Conservation (phyloP, 768 basidiomycete species). For the Daedaleopsis nitida region DNA sequence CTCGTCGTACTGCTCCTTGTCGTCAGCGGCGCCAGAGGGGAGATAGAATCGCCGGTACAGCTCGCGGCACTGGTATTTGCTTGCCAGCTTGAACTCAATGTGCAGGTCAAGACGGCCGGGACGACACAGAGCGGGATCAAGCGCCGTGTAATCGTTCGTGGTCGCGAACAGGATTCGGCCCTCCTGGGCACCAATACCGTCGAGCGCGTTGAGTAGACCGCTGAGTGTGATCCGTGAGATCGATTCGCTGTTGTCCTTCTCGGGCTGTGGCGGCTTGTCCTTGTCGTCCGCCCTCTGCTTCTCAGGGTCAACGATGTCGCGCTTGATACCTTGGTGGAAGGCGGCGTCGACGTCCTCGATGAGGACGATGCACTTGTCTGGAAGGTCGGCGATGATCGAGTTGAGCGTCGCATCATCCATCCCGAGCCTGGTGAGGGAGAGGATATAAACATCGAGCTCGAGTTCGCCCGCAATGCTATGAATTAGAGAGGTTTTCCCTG, state of each 20-base stretch:
- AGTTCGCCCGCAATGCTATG: constrained; percentile 78
- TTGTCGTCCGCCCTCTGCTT: constrained; percentile 5
- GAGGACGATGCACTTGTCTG: constrained; percentile 72
- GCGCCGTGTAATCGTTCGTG: constrained; percentile 68
- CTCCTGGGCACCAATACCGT: constrained; percentile 79
- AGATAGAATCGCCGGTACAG: constrained; percentile 72
- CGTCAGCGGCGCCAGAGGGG: constrained; percentile 30
- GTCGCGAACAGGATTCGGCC: constrained; percentile 83
- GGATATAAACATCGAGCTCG: constrained; percentile 72
- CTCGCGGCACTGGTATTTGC: constrained; percentile 63
- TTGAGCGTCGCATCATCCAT: constrained; percentile 64
- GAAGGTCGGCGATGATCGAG: constrained; percentile 61
- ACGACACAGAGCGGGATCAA: constrained; percentile 75
- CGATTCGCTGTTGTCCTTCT: constrained; percentile 1
- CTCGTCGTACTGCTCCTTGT: not conserved
- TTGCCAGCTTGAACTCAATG: constrained; percentile 76
- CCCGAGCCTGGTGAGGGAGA: constrained; percentile 64
- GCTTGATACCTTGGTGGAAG: constrained; percentile 40
- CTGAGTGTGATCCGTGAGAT: constrained; percentile 59
- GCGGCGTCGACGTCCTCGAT: constrained; percentile 89
- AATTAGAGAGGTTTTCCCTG: constrained; percentile 80
- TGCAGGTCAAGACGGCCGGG: constrained; percentile 83
- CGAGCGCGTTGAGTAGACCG: constrained; percentile 77
- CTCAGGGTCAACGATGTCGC: constrained; percentile 18
- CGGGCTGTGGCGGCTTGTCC: not conserved